Conservation (phyloP, 2,329 filamentous ascomycete species). For the Amphichorda felina region DNA sequence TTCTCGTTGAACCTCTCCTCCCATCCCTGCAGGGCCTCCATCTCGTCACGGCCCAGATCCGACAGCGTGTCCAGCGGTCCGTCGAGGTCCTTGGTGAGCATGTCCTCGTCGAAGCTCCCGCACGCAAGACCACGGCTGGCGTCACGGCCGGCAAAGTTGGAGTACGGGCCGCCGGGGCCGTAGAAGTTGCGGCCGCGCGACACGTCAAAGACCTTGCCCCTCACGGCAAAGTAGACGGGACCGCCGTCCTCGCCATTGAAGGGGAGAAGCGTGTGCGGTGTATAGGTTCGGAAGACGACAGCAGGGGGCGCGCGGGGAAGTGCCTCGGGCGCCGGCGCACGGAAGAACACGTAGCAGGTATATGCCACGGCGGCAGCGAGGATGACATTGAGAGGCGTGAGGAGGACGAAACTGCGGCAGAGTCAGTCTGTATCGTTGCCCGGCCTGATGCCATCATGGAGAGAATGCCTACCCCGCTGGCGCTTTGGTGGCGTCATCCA, state of each 20-base stretch:
- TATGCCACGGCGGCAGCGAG: slow-evolving; percentile 30
- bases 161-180: slow-evolving; percentile 87
- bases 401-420: neutral
- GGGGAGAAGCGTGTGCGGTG: slow-evolving; percentile 68
- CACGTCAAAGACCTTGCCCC: slow-evolving; percentile 86
- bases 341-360: slow-evolving; percentile 43
- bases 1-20: slow-evolving; percentile 89
- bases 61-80: slow-evolving; percentile 68
- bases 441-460: too few species aligned
- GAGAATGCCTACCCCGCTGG: too few species aligned
- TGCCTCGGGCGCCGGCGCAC: slow-evolving; percentile 30
- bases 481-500: too few species aligned
- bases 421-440: too few species aligned
- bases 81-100: slow-evolving; percentile 85
- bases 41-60: slow-evolving; percentile 60
- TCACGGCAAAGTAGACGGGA: slow-evolving; percentile 84
- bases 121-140: slow-evolving; percentile 78
- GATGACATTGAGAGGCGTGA: slow-evolving; percentile 9
- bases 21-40: slow-evolving; percentile 80
- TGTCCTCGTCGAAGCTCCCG: slow-evolving; percentile 88
- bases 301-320: slow-evolving; percentile 43
- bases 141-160: slow-evolving; percentile 91
- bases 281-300: slow-evolving; percentile 57
- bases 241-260: slow-evolving; percentile 65
- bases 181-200: slow-evolving; percentile 84